These are phyloP conservation scores for Spergularia marina DNA, from an alignment of 148 eudicot genomes.

Conservation along the genomic window DNA sequence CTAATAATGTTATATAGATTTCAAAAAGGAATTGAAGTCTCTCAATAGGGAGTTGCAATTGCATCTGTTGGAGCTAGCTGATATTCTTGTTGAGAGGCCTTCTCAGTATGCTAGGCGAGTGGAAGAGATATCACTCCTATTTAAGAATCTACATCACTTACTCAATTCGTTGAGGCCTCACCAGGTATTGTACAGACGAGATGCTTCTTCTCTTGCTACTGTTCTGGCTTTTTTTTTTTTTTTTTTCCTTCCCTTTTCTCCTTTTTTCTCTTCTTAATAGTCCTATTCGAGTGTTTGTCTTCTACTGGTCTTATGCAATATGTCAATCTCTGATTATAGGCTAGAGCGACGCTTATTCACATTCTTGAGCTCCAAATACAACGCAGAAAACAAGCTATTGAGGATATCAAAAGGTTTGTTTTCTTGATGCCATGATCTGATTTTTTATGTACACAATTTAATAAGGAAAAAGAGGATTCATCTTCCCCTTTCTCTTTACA, in stretches of 20 bases:
- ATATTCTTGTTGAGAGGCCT: slow-evolving; percentile 86
- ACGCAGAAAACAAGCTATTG: slow-evolving; percentile 82
- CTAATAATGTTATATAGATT: slow-evolving; percentile 42
- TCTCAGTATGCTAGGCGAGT: slow-evolving; percentile 94
- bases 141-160: slow-evolving; percentile 87
- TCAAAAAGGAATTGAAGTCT: slow-evolving; percentile 75
- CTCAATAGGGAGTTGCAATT: slow-evolving; percentile 89
- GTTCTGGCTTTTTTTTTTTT: background rate
- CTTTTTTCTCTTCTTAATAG: background rate
- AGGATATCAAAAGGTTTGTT: slow-evolving; percentile 79
- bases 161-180: slow-evolving; percentile 91
- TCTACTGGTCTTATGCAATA: background rate
- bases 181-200: slow-evolving; percentile 45
- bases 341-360: slow-evolving; percentile 86
- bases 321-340: slow-evolving; percentile 34
- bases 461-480: background rate
- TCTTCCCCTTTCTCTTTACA: background rate
- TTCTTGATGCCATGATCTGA: background rate
- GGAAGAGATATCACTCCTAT: slow-evolving; percentile 85
- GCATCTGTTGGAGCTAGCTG: slow-evolving; percentile 92
- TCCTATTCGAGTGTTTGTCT: background rate
- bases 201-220: background rate
- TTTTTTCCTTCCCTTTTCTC: background rate
- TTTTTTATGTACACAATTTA: background rate
- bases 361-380: slow-evolving; percentile 88